Base-by-base conservation (phyloP, 257 asterid species). In the Ballota nigra region DNA sequence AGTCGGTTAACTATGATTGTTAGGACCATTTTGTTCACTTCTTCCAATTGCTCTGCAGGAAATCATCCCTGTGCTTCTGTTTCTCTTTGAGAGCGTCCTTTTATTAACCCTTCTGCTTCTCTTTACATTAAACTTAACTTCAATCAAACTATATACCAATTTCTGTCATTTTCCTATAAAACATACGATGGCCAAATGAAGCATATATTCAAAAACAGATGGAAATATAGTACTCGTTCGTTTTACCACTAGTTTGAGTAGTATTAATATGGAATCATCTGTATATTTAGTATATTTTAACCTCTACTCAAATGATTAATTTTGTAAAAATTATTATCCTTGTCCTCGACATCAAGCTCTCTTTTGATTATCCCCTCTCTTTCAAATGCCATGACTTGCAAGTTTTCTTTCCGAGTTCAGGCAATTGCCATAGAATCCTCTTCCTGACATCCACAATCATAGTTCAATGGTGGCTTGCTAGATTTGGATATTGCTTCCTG, bases 351-450 rank as follows among this genome's bases (percentile, higher is more conserved):
- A 12, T 10, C 18, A 11, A 34, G n/a, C 59, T 62, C 51, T 75
- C 29, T 47, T 49, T 62, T 33, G 38, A 29, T 18, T 15, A 16
- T 49, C 55, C 36, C 16, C 66, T 13, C 36, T 43, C 49, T n/a
- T 43, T 53, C 31, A 58, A 61, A 47, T 67, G 41, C 38, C n/a
- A 40, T 66, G 43, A 34, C 36, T 36, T 63, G n/a, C 43, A 23
- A 53, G 55, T 45, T 68, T n/a, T 23, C 67, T 68, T 58, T 62
- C 66, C 52, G 38, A 58, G 66, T 51, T 57, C 72, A 52, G 47
- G 38, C 9, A 23, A 23, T 9, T 49, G 12, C 69, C 41, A 47
- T n/a, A 4, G 16, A 38, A 73, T 18, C 4, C 47, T 71, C 51
- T 62, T 53, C 71, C 65, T 47, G 70, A 28, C 45, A 43, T 28